Percentiles rank a stretch among this genome's conserved stretches.
These are phyloP conservation scores for Pezicula neosporulosa DNA, from an alignment of 2,329 filamentous ascomycete species.

Conservation along the genomic window DNA sequence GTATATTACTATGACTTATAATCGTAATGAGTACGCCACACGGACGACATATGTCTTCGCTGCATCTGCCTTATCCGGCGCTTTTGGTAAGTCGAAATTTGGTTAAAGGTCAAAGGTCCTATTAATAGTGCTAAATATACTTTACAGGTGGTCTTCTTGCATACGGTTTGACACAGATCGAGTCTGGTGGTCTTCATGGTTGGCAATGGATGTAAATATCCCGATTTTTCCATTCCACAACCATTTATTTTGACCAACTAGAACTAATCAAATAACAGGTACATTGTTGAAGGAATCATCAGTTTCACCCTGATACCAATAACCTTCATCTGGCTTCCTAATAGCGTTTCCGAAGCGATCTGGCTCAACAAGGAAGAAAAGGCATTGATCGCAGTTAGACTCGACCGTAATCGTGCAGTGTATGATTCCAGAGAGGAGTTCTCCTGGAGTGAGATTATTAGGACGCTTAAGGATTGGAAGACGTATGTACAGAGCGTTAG, in stretches of 20 bases:
- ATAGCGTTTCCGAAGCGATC: neutral
- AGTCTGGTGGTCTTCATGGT: constrained; percentile 1
- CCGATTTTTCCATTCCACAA: neutral
- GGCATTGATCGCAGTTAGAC: neutral
- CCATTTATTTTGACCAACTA: neutral
- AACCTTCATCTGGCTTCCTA: constrained; percentile 1
- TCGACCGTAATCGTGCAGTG: neutral
- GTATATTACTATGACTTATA: constrained; percentile 5
- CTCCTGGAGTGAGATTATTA: neutral
- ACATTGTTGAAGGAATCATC: constrained; percentile 1
- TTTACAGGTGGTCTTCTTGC: constrained; percentile 1
- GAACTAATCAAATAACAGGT: neutral
- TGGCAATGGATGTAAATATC: constrained; percentile 2
- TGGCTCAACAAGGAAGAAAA: constrained; percentile 1
- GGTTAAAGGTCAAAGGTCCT: too few species aligned
- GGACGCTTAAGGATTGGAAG: constrained; percentile 1
- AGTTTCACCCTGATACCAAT: neutral
- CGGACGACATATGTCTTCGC: constrained; percentile 1
- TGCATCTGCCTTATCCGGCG: constrained; percentile 1
- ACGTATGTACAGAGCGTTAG: neutral
- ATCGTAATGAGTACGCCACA: constrained; percentile 1
- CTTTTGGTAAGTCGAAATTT: neutral
- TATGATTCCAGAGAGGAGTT: neutral
- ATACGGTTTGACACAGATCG: constrained; percentile 1
- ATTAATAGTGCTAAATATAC: neutral